These are phyloP conservation scores for Zygosaccharomyces lentus DNA, from an alignment of 805 yeast genomes.

Conservation along the genomic window DNA sequence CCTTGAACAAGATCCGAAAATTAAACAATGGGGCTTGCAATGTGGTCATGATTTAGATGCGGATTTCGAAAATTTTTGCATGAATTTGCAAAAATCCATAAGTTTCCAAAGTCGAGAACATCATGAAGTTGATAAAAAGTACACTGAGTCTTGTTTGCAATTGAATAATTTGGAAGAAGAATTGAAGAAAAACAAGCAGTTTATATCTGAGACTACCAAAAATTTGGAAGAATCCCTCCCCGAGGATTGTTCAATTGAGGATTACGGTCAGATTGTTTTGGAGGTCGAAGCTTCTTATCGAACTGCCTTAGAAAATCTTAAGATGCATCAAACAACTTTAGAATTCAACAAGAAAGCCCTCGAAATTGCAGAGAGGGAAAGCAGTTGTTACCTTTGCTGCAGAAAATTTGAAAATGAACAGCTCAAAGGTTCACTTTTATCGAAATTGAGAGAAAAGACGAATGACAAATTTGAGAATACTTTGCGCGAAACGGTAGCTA, in stretches of 20 bases:
- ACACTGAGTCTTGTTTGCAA: constrained; percentile 18
- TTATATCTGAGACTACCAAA: constrained; percentile 13
- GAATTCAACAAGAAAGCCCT: constrained; percentile 69
- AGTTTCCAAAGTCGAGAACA: constrained; percentile 14
- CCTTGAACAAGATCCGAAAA: constrained; percentile 10
- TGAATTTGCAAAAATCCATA: constrained; percentile 21
- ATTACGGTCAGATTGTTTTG: constrained; percentile 46
- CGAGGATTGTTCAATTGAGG: constrained; percentile 41
- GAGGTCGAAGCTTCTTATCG: constrained; percentile 61
- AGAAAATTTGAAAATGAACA: constrained; percentile 51
- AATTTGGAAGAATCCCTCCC: constrained; percentile 34
- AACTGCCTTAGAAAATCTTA: constrained; percentile 58
- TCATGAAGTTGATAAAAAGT: constrained; percentile 13
- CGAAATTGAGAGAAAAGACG: constrained; percentile 31
- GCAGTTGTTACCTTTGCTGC: constrained; percentile 69
- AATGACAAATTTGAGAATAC: constrained; percentile 34
- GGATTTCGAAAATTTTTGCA: constrained; percentile 19
- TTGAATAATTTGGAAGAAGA: constrained; percentile 12
- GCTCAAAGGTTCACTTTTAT: constrained; percentile 24
- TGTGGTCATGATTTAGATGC: constrained; percentile 18
- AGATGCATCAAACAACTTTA: constrained; percentile 63
- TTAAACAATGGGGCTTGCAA: constrained; percentile 13
- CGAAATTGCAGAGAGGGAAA: constrained; percentile 50
- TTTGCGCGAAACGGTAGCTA: constrained; percentile 33
- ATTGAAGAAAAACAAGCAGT: constrained; percentile 10